Percentiles rank a stretch among this genome's conserved stretches.
Conservation (phyloP, 2,329 filamentous ascomycete species). For the Exophiala aquamarina region DNA sequence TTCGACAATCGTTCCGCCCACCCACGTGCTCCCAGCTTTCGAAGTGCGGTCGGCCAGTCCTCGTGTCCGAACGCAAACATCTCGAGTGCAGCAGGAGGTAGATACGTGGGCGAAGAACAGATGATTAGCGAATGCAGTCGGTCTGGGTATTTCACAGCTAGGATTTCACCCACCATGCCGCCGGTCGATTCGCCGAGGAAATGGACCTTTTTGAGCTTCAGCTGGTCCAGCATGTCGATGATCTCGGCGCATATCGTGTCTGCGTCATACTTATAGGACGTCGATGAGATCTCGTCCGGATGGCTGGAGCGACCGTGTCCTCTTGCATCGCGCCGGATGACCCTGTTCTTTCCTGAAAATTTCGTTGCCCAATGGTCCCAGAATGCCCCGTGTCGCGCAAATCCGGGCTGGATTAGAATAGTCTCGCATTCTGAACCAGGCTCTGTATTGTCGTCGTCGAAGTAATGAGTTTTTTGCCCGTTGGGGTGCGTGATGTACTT, state of each 20-base stretch:
- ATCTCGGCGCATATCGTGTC: conserved; percentile 3
- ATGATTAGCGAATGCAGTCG: not conserved
- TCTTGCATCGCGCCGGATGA: not conserved
- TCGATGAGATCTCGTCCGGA: not conserved
- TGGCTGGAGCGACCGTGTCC: conserved; percentile 3
- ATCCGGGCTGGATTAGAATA: conserved; percentile 3
- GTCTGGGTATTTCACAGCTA: not conserved
- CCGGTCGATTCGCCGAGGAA: conserved; percentile 4
- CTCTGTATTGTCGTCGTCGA: conserved; percentile 2
- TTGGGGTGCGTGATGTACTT: conserved; percentile 3
- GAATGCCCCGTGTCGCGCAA: not conserved
- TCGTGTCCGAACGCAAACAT: not conserved
- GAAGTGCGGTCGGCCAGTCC: too few relatives aligned
- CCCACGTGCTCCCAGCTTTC: too few relatives aligned
- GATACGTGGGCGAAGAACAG: conserved; percentile 2
- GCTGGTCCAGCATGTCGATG: conserved; percentile 1
- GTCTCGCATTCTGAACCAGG: not conserved
- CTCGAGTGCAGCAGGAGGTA: not conserved
- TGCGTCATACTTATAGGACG: not conserved
- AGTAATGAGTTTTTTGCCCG: not conserved
- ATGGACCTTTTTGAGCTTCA: conserved; percentile 4
- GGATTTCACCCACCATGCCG: not conserved
- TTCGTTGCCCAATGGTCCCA: conserved; percentile 3
- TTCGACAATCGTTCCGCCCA: not conserved
- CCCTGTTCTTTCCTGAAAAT: not conserved